Percentiles rank a stretch among this genome's conserved stretches.
These are phyloP conservation scores for Cordyceps cateniannulata DNA, from an alignment of 2,329 filamentous ascomycete genomes.

Conservation along the genomic window DNA sequence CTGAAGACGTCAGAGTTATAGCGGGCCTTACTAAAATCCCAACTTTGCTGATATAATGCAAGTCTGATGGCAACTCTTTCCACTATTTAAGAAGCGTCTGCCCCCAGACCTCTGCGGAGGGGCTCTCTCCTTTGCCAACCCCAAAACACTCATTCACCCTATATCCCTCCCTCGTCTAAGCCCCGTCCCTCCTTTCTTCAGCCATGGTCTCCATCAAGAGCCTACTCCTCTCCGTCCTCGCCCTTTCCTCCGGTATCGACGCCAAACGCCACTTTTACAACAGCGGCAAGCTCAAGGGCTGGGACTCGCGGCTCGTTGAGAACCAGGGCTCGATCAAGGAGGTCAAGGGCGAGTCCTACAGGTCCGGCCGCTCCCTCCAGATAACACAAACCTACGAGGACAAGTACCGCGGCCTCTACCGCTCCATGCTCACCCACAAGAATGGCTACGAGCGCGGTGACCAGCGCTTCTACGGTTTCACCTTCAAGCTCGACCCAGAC, in stretches of 20 bases:
- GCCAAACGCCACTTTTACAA: slow-evolving; percentile 36
- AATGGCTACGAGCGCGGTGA: slow-evolving; percentile 39
- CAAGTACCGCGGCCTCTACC: slow-evolving; percentile 38
- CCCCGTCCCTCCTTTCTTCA: background rate
- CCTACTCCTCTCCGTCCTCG: slow-evolving; percentile 15
- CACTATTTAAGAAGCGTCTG: too few relatives aligned
- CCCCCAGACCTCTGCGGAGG: too few relatives aligned
- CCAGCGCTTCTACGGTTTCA: slow-evolving; percentile 42
- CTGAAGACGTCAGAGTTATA: too few relatives aligned
- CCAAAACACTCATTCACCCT: background rate
- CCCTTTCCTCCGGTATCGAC: slow-evolving; percentile 20
- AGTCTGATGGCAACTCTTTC: too few relatives aligned
- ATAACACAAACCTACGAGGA: slow-evolving; percentile 39
- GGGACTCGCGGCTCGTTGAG: slow-evolving; percentile 33
- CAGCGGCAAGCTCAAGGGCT: slow-evolving; percentile 33
- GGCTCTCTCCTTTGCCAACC: background rate
- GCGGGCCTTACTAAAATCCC: too few relatives aligned
- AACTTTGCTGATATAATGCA: too few relatives aligned
- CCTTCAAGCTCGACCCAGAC: slow-evolving; percentile 38
- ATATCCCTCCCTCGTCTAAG: too few relatives aligned
- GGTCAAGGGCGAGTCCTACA: slow-evolving; percentile 34
- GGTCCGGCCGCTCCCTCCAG: slow-evolving; percentile 34
- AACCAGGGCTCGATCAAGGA: slow-evolving; percentile 35
- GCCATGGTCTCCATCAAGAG: slow-evolving; percentile 13
- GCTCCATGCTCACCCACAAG: slow-evolving; percentile 39